phyloP scores from a whole-genome alignment of 2,329 filamentous ascomycete genomes.

The Colletotrichum tropicicola region DNA sequence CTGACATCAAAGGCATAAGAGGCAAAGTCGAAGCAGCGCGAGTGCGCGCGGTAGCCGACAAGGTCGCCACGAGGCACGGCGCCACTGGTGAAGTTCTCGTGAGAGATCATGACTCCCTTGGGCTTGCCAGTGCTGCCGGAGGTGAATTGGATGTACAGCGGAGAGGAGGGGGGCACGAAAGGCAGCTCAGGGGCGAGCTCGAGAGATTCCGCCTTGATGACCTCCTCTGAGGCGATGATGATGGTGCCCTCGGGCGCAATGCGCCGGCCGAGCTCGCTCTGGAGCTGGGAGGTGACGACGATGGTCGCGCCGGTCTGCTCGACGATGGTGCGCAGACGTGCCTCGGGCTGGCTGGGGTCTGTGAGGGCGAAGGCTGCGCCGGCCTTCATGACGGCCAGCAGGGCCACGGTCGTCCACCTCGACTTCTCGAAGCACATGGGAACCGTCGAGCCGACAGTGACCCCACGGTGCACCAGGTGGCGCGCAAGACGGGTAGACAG shows the following conservation, averaged over 20 bases:
- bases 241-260: slow-evolving; percentile 46
- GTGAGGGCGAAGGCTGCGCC: slow-evolving; percentile 57
- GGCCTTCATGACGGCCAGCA: slow-evolving; percentile 58
- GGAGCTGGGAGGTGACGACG: slow-evolving; percentile 50
- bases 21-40: slow-evolving; percentile 57
- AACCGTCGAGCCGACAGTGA: slow-evolving; percentile 50
- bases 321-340: slow-evolving; percentile 53
- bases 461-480: slow-evolving; percentile 47
- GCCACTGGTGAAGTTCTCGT: slow-evolving; percentile 56
- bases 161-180: slow-evolving; percentile 49
- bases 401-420: slow-evolving; percentile 53
- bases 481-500: slow-evolving; percentile 51
- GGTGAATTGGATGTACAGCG: slow-evolving; percentile 69
- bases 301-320: slow-evolving; percentile 50
- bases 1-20: slow-evolving; percentile 65
- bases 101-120: slow-evolving; percentile 67
- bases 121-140: slow-evolving; percentile 72
- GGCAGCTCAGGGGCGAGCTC: slow-evolving; percentile 38
- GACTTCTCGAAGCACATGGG: slow-evolving; percentile 62
- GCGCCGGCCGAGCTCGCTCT: slow-evolving; percentile 45
- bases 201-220: slow-evolving; percentile 12
- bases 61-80: slow-evolving; percentile 51
- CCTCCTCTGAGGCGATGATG: slow-evolving; percentile 41
- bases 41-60: slow-evolving; percentile 51
- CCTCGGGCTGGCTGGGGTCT: slow-evolving; percentile 56